phyloP scores from a whole-genome alignment of 148 eudicot genomes.

The Arctostaphylos glauca region DNA sequence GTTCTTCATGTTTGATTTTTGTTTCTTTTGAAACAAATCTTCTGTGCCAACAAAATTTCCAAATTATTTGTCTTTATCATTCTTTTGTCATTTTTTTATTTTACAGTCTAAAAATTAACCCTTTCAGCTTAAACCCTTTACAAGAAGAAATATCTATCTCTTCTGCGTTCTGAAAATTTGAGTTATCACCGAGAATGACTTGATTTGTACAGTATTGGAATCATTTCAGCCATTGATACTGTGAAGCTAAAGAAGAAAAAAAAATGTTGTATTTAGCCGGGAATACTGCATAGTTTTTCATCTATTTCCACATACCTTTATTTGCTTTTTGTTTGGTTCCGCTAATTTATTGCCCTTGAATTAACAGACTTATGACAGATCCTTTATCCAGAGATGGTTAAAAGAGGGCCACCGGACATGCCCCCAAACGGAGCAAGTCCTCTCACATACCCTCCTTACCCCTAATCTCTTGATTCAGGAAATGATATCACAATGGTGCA shows the following conservation, averaged over 20 bases:
- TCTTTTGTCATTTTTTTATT: too few relatives aligned
- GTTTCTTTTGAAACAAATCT: too few relatives aligned
- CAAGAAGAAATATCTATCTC: too few relatives aligned
- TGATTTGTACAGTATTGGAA: neutral
- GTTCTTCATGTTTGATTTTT: too few relatives aligned
- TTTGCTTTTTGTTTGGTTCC: neutral
- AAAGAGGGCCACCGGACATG: constrained; percentile 79
- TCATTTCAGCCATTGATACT: too few relatives aligned
- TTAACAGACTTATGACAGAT: constrained; percentile 82
- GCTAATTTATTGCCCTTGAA: neutral
- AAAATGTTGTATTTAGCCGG: neutral
- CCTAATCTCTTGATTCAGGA: constrained; percentile 67
- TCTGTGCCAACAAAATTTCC: too few relatives aligned
- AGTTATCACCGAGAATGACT: neutral
- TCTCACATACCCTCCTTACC: constrained; percentile 68
- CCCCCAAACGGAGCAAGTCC: constrained; percentile 85
- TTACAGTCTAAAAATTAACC: too few relatives aligned
- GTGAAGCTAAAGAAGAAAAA: too few relatives aligned
- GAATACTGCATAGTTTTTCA: neutral
- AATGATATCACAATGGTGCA: constrained; percentile 78
- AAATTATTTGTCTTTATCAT: too few relatives aligned
- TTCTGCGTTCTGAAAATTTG: too few relatives aligned
- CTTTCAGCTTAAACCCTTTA: too few relatives aligned
- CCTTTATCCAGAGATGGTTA: constrained; percentile 81
- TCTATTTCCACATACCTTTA: neutral